phyloP scores from a whole-genome alignment of 2,329 filamentous ascomycete species.

The Fusarium bulbicola region DNA sequence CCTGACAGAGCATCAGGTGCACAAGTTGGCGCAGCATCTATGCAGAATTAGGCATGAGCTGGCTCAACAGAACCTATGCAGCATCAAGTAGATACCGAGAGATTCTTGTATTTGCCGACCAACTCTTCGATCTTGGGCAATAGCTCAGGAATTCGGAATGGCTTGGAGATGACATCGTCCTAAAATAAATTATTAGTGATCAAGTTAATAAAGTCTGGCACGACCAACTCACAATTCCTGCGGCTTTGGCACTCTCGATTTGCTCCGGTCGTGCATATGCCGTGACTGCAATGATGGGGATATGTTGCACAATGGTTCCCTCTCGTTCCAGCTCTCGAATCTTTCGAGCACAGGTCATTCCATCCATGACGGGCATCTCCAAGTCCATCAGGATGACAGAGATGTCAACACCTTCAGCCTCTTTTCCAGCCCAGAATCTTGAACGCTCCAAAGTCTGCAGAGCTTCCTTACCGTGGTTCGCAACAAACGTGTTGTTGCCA shows the following conservation, averaged over 20 bases:
- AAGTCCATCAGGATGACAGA: conserved; percentile 81
- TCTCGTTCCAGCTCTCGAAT: conserved; percentile 74
- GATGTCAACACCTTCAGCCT: conserved; percentile 60
- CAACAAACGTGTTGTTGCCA: conserved; percentile 68
- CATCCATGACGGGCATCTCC: conserved; percentile 87
- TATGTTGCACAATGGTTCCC: conserved; percentile 69
- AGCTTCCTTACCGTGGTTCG: conserved; percentile 72
- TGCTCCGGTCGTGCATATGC: conserved; percentile 82
- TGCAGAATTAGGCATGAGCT: neutral
- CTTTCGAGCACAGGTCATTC: conserved; percentile 74
- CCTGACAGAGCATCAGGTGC: neutral
- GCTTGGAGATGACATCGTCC: conserved; percentile 82
- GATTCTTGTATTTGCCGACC: conserved; percentile 52
- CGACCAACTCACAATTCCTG: conserved; percentile 71
- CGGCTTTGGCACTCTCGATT: conserved; percentile 73
- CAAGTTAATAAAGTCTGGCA: neutral
- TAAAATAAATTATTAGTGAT: conserved; percentile 41
- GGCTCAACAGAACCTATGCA: neutral
- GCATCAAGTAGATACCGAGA: conserved; percentile 39
- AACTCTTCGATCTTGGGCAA: conserved; percentile 72
- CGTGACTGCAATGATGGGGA: conserved; percentile 86
- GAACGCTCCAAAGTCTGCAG: conserved; percentile 66
- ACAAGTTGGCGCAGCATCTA: neutral
- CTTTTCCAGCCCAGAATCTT: conserved; percentile 63
- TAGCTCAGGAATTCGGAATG: conserved; percentile 78